Evolutionary conservation across 2,329 filamentous ascomycete genomes (phyloP).

Genomic region (Paecilomyces sp.): DNA sequence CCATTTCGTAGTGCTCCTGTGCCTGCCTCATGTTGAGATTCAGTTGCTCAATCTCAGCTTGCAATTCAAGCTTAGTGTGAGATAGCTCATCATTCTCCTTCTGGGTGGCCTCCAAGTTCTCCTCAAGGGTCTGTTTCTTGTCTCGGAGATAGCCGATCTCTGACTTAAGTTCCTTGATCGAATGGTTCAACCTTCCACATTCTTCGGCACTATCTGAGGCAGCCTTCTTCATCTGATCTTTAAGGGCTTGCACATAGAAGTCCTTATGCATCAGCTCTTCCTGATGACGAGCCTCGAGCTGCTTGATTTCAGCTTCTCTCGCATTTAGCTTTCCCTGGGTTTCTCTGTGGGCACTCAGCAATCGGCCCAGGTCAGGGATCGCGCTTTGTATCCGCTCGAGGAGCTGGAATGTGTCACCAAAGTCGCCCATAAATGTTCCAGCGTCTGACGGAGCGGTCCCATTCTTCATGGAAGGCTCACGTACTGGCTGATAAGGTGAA

Average conservation of each 20-base stretch:
- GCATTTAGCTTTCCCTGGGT: constrained; percentile 44
- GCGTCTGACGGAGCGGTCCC: constrained; percentile 12
- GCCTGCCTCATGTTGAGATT: constrained; percentile 32
- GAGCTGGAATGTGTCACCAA: constrained; percentile 29
- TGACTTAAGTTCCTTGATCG: constrained; percentile 42
- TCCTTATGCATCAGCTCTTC: constrained; percentile 47
- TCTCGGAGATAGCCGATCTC: constrained; percentile 47
- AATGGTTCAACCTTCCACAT: constrained; percentile 33
- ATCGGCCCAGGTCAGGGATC: constrained; percentile 40
- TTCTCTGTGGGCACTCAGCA: constrained; percentile 42
- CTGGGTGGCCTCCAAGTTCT: constrained; percentile 37
- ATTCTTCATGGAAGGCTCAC: constrained; percentile 18
- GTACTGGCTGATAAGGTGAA: constrained; percentile 23
- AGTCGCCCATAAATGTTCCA: neutral
- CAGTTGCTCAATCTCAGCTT: constrained; percentile 30
- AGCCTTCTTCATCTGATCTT: constrained; percentile 43
- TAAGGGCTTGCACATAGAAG: constrained; percentile 45
- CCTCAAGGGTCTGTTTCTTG: constrained; percentile 45
- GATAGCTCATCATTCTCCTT: constrained; percentile 40
- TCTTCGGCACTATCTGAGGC: constrained; percentile 46
- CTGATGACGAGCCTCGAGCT: constrained; percentile 43
- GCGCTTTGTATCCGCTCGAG: constrained; percentile 39
- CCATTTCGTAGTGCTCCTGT: constrained; percentile 26
- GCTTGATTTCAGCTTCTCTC: constrained; percentile 43
- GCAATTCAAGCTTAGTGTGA: constrained; percentile 36